A percentile compares a stretch with the other conserved stretches of the same genome.
Conservation (phyloP, 2,329 filamentous ascomycete species). For the Phialophora expanda region DNA sequence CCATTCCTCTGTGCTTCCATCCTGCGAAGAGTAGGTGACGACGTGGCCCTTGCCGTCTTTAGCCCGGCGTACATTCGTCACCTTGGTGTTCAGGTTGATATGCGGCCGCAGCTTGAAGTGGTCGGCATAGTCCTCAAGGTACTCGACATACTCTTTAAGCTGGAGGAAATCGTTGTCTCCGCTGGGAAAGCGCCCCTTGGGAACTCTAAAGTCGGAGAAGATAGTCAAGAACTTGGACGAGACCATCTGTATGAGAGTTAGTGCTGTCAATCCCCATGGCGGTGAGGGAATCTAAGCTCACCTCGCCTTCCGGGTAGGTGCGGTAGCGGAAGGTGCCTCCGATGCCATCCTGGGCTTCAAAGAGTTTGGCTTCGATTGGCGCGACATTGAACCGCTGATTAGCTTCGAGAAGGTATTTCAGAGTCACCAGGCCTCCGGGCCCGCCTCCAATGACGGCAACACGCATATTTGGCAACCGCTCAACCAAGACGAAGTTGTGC, state of each 20-base stretch:
- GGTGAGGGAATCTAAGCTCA: slow-evolving; percentile 1
- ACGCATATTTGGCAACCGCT: slow-evolving; percentile 15
- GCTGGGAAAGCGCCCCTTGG: slow-evolving; percentile 3
- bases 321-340: slow-evolving; percentile 24
- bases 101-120: slow-evolving; percentile 20
- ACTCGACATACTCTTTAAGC: slow-evolving; percentile 14
- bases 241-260: slow-evolving; percentile 13
- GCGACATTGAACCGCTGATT: slow-evolving; percentile 8
- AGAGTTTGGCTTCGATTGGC: slow-evolving; percentile 16
- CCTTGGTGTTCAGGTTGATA: slow-evolving; percentile 18
- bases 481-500: neutral
- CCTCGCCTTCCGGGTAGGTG: slow-evolving; percentile 21
- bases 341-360: slow-evolving; percentile 22
- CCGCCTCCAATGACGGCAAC: slow-evolving; percentile 22
- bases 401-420: slow-evolving; percentile 23
- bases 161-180: slow-evolving; percentile 18
- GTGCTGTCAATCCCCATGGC: neutral
- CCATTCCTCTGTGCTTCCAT: slow-evolving; percentile 14
- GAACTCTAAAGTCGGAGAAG: slow-evolving; percentile 22
- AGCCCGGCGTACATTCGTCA: slow-evolving; percentile 17
- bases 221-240: slow-evolving; percentile 19
- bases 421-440: slow-evolving; percentile 21
- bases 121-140: slow-evolving; percentile 19
- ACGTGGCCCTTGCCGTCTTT: slow-evolving; percentile 17
- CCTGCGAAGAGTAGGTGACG: neutral